Evolutionary conservation across 306 rosid species (phyloP), one percentile per base, ranked within the genome.

Genomic region (Casuarina glauca): DNA sequence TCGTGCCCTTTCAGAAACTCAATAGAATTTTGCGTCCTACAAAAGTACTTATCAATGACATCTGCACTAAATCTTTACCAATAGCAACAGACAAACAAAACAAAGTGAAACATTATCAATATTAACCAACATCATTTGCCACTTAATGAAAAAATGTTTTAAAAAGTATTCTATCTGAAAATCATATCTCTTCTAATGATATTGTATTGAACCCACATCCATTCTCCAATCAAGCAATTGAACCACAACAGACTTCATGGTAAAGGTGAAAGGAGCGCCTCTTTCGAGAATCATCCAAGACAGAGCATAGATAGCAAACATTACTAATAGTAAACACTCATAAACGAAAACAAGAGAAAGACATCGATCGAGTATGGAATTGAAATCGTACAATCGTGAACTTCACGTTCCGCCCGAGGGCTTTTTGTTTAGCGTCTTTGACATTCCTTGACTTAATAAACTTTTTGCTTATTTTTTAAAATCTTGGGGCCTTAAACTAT

Each of bases 1-100:
- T n/a, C n/a, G n/a, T n/a, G n/a, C n/a, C n/a, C n/a, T n/a, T n/a
- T n/a, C n/a, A n/a, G n/a, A n/a, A n/a, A n/a, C n/a, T n/a, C n/a
- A n/a, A n/a, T n/a, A n/a, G n/a, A n/a, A 26, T 26, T 26, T 26
- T 26, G 32, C n/a, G 1, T 26, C 32, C 32, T 26, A 26, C 32
- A 9, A 78, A 45, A 80, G 13, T 11, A 72, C 70, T 17, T 75
- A 58, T 80, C 73, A 80, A 44, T 67, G 82, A 84, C 83, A 75
- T 72, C 42, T 43, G 32, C 46, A 73, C 52, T 4, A 54, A 17
- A 74, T 75, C 15, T 58, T 60, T 61, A 42, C 74, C 13, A 19
- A 32, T 41, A 81, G 12, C 74, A 32, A 26, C 20, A 17, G 64
- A 52, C 64, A 6, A 36, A 6, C 26, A 77, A 38, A 79, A 61